Evolutionary conservation across 1,139 yeast species (phyloP).

Genomic region (Taiozyma sp.): DNA sequence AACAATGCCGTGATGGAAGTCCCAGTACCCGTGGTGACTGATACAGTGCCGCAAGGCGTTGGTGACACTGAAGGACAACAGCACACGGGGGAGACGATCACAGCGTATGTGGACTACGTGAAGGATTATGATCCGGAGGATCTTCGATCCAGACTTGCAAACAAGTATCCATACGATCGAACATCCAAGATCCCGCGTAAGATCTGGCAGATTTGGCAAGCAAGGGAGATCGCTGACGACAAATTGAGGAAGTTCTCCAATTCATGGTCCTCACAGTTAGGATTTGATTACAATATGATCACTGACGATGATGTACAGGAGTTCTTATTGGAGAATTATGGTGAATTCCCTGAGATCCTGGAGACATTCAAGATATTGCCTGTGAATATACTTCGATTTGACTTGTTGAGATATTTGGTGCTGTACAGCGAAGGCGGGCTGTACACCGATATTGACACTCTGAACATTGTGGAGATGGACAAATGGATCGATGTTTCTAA

Average conservation of each 20-base stretch:
- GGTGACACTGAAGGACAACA: not conserved
- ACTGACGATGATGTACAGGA: slow-evolving; percentile 67
- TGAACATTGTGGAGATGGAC: slow-evolving; percentile 42
- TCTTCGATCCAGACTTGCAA: slow-evolving; percentile 7
- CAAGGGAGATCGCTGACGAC: slow-evolving; percentile 7
- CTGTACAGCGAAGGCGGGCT: slow-evolving; percentile 87
- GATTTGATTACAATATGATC: slow-evolving; percentile 63
- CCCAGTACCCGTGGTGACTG: not conserved
- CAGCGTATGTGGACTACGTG: slow-evolving; percentile 1
- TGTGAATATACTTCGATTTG: slow-evolving; percentile 72
- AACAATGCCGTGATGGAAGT: not conserved
- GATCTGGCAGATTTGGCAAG: slow-evolving; percentile 22
- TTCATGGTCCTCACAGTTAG: slow-evolving; percentile 23
- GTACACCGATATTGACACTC: slow-evolving; percentile 88
- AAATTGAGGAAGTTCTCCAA: slow-evolving; percentile 9
- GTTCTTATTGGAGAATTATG: slow-evolving; percentile 55
- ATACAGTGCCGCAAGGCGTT: not conserved
- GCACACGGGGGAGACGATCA: not conserved
- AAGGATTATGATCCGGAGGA: slow-evolving; percentile 3
- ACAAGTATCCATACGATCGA: slow-evolving; percentile 13
- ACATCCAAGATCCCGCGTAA: slow-evolving; percentile 13
- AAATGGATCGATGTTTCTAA: slow-evolving; percentile 47
- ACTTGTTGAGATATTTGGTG: slow-evolving; percentile 81
- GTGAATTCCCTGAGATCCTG: slow-evolving; percentile 70
- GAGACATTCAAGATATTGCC: slow-evolving; percentile 78